A percentile compares a stretch with the other conserved stretches of the same genome.
These are phyloP conservation scores for Fusarium sp. DNA, from an alignment of 2,329 filamentous ascomycete genomes.

Conservation along the genomic window DNA sequence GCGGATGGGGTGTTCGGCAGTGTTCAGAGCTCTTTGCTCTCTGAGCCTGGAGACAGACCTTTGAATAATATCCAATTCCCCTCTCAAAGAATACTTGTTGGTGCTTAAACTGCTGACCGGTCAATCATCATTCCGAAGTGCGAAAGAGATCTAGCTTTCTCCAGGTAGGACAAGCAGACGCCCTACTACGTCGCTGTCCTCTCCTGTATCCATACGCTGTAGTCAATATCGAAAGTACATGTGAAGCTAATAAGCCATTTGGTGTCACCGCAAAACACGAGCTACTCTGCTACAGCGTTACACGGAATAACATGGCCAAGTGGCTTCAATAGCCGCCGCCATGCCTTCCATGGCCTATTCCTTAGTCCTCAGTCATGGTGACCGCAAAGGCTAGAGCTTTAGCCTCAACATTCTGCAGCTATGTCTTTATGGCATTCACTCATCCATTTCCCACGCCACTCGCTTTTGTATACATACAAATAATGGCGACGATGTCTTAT, in stretches of 20 bases:
- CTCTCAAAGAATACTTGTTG: not conserved
- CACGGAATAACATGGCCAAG: not conserved
- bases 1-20: conserved; percentile 8
- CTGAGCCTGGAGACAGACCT: not conserved
- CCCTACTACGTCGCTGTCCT: conserved; percentile 1
- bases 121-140: not conserved
- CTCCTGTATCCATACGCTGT: conserved; percentile 2
- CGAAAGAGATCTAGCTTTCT: not conserved
- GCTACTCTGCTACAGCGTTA: not conserved
- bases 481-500: not conserved
- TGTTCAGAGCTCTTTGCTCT: conserved; percentile 4
- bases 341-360: not conserved
- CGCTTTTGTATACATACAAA: not conserved
- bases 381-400: not conserved
- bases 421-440: not conserved
- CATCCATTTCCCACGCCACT: not conserved
- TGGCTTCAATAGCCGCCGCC: conserved; percentile 9
- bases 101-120: not conserved
- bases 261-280: conserved; percentile 28
- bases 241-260: not conserved
- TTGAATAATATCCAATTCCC: not conserved
- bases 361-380: not conserved
- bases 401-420: conserved; percentile 8
- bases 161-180: conserved; percentile 14
- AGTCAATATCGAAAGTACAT: conserved; percentile 2